Evolutionary conservation across 148 eudicot species (phyloP), one percentile per base, ranked within the genome.

Genomic region (Linanthus parryae): DNA sequence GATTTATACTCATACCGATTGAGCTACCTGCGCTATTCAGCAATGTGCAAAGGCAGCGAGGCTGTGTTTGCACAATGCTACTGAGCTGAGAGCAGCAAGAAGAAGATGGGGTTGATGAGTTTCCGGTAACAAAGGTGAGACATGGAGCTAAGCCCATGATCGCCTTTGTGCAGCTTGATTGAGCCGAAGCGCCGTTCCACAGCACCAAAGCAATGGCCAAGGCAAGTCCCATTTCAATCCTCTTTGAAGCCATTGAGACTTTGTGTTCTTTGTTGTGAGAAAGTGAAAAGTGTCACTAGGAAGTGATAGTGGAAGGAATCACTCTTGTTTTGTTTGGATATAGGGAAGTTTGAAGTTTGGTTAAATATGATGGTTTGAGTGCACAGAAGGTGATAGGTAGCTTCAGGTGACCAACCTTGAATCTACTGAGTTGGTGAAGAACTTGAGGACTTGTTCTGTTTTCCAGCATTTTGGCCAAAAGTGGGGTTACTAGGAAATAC

Each of bases 31-130:
- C n/a, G n/a, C 73, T 69, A 45, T 56, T 70, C 9, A 82, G 64
- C 24, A 73, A 68, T 48, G 66, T 44, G 54, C 85, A 82, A 13
- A 82, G 71, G 56, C 91, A 83, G 52, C 66, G 48, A 33, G 86
- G 81, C 48, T 77, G 72, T 34, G 76, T 56, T 37, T 66, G 52
- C 1, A 76, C 78, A 2, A 79, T 74, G 13, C 33, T 74, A 19
- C 65, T 34, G 3, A 67, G 54, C 26, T 67, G 66, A 7, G 42
- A 25, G 66, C 72, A 68, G 48, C 72, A 68, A 13, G 29, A 55
- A 40, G 67, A 14, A 20, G 73, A 62, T 10, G 73, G 67, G 20
- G 20, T 49, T 13, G 67, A 48, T 12, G 62, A 41, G 23, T 55
- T 61, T 29, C 62, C 62, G 8, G 44, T 16, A 24, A 68, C 16